phyloP scores from a whole-genome alignment of 345 rosid genomes.

The Psidium guajava region DNA sequence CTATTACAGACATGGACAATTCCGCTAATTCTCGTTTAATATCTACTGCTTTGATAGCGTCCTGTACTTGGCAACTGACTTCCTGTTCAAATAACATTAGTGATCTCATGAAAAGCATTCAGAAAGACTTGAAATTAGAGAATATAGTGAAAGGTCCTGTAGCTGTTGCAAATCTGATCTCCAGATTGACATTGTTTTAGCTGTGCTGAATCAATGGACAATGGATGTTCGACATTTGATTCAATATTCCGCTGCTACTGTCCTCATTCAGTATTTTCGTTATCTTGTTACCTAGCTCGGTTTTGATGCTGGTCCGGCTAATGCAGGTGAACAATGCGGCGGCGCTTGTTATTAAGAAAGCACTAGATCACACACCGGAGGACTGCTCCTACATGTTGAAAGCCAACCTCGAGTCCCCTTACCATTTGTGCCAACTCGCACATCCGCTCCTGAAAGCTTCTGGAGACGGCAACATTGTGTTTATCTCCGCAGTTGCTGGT shows the following conservation, averaged over 20 bases:
- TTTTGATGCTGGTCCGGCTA: not conserved
- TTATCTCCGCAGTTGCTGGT: slow-evolving; percentile 34
- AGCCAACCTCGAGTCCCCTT: slow-evolving; percentile 39
- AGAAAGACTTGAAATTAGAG: not conserved
- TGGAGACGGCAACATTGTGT: slow-evolving; percentile 30
- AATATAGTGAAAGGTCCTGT: not conserved
- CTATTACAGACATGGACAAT: not conserved
- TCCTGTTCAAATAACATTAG: not conserved
- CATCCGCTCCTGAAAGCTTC: slow-evolving; percentile 38
- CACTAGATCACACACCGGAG: slow-evolving; percentile 12
- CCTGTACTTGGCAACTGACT: not conserved
- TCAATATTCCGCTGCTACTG: not conserved
- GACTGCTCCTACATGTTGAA: slow-evolving; percentile 14
- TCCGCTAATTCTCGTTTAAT: not conserved
- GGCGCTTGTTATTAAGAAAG: slow-evolving; percentile 16
- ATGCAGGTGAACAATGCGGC: slow-evolving; percentile 42
- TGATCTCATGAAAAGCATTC: not conserved
- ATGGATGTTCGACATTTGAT: not conserved
- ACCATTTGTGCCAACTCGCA: slow-evolving; percentile 34
- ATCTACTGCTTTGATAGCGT: not conserved
- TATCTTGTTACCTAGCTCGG: not conserved
- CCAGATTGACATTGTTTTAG: not conserved
- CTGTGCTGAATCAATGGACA: not conserved
- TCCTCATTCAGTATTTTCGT: not conserved
- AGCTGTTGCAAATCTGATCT: not conserved